Conservation (phyloP, 371 early-diverging fungal genomes). For the Synchytrium microbalum region DNA sequence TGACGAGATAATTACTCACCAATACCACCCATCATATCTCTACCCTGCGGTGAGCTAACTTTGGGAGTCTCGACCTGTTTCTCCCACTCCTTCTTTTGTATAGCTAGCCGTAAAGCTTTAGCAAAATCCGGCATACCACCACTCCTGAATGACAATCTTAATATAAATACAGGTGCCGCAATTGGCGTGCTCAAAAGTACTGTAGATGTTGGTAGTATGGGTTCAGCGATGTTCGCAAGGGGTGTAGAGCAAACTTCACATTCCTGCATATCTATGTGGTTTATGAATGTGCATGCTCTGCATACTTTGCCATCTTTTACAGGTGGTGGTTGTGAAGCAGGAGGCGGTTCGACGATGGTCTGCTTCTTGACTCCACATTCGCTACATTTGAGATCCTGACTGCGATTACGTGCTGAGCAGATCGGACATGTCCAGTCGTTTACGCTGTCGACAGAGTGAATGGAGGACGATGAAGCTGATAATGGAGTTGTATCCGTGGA, state of each 20-base stretch:
- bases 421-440: constrained; percentile 2
- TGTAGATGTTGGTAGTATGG: constrained; percentile 5
- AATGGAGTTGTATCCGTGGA: background rate
- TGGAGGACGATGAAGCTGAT: constrained; percentile 3
- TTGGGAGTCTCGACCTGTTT: background rate
- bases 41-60: background rate
- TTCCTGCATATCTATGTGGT: constrained; percentile 65
- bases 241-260: constrained; percentile 49
- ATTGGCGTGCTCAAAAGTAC: background rate
- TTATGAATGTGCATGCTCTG: constrained; percentile 65
- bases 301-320: constrained; percentile 8
- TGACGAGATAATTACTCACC: constrained; percentile 16
- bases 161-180: constrained; percentile 9
- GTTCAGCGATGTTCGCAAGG: constrained; percentile 5
- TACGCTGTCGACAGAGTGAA: background rate
- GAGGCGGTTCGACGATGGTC: constrained; percentile 5
- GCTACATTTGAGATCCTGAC: constrained; percentile 4
- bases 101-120: constrained; percentile 47
- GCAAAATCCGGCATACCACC: constrained; percentile 60
- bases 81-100: constrained; percentile 59
- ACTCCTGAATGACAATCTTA: constrained; percentile 70
- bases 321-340: background rate
- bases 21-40: constrained; percentile 25
- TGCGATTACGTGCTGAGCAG: background rate
- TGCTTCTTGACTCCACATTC: constrained; percentile 13